Conservation (phyloP, 2,329 filamentous ascomycete genomes). For the Bretziella fagacearum region DNA sequence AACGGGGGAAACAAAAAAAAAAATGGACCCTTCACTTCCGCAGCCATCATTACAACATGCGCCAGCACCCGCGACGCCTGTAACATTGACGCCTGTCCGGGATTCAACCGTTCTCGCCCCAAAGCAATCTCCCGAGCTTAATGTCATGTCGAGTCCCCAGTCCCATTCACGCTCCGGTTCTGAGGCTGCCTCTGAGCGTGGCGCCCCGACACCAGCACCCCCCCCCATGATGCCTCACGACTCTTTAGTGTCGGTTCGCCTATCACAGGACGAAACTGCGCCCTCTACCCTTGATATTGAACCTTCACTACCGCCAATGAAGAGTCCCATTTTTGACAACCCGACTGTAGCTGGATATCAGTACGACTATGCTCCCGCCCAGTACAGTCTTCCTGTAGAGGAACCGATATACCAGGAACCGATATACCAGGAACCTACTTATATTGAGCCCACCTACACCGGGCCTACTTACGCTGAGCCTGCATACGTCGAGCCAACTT, state of each 20-base stretch:
- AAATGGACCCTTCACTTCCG: not conserved
- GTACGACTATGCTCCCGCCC: not conserved
- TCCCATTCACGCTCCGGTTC: constrained; percentile 5
- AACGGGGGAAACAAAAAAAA: too few species aligned
- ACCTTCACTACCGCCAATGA: not conserved
- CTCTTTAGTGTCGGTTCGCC: not conserved
- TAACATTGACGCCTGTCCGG: not conserved
- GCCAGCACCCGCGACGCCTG: not conserved
- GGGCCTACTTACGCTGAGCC: not conserved
- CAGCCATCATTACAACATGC: not conserved
- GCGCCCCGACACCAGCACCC: not conserved
- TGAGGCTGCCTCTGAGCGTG: constrained; percentile 6
- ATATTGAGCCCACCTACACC: constrained; percentile 5
- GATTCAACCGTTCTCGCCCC: not conserved
- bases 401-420: constrained; percentile 3
- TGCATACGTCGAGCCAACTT: not conserved
- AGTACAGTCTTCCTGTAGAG: constrained; percentile 2
- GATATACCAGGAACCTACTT: not conserved
- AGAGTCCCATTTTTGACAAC: constrained; percentile 7
- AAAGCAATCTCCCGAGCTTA: not conserved
- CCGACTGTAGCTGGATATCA: constrained; percentile 2
- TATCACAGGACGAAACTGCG: constrained; percentile 4
- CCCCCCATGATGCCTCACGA: constrained; percentile 3
- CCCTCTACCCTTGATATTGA: not conserved
- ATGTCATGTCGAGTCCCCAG: not conserved